Percentiles rank a stretch among this genome's conserved stretches.
Conservation (phyloP, 73 alveolate species). For the Symbiodinium natans region DNA sequence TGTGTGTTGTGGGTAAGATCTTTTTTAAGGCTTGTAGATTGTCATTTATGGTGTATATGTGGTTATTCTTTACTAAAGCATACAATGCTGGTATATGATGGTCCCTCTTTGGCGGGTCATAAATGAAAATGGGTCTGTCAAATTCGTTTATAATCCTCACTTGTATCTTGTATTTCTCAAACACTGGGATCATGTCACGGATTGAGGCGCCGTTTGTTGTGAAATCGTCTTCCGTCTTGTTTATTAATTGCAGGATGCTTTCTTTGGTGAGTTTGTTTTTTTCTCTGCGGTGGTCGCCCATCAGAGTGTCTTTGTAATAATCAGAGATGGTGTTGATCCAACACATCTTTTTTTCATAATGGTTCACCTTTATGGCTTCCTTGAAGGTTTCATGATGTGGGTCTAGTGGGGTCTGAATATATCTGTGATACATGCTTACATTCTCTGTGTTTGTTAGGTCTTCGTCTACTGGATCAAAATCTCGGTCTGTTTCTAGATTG, state of each 20-base stretch:
- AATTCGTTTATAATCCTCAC: neutral
- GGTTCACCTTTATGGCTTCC: constrained; percentile 39
- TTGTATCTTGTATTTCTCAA: constrained; percentile 8
- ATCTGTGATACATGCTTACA: neutral
- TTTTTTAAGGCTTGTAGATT: neutral
- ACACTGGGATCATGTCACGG: neutral
- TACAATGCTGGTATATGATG: constrained; percentile 29
- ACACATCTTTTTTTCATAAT: neutral
- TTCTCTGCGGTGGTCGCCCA: constrained; percentile 4
- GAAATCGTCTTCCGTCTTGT: neutral
- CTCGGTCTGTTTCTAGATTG: neutral
- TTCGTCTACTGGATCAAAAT: neutral
- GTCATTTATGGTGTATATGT: neutral
- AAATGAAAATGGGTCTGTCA: neutral
- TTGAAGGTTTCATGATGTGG: constrained; percentile 1
- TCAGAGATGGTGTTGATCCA: constrained; percentile 24
- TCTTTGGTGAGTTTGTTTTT: constrained; percentile 8
- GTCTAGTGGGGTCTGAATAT: neutral
- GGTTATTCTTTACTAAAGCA: constrained; percentile 21
- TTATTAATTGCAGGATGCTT: neutral
- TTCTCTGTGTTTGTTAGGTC: neutral
- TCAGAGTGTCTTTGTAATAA: constrained; percentile 2
- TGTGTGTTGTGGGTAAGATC: neutral
- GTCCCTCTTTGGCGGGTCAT: constrained; percentile 26
- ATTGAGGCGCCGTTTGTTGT: neutral